phyloP scores from a whole-genome alignment of 306 rosid species.

The Cucurbita moschata region DNA sequence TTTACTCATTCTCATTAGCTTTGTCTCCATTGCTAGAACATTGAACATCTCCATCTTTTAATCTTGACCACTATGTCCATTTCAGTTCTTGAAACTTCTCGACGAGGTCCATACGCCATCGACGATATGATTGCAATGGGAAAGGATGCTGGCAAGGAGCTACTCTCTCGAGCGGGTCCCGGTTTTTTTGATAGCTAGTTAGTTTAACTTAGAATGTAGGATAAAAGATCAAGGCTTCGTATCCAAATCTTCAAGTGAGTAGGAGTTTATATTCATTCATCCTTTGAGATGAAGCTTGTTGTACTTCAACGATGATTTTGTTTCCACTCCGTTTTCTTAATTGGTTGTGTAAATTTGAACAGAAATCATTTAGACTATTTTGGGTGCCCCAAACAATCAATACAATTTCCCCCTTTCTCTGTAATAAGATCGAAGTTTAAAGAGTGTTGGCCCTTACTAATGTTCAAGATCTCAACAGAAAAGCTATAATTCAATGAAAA shows the following conservation, averaged over 20 bases:
- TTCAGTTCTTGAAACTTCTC: slow-evolving; percentile 67
- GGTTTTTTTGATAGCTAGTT: slow-evolving; percentile 47
- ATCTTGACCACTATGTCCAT: not conserved
- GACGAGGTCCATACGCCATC: slow-evolving; percentile 45
- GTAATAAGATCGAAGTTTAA: not conserved
- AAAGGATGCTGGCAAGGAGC: slow-evolving; percentile 78
- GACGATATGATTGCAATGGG: slow-evolving; percentile 75
- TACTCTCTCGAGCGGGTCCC: slow-evolving; percentile 68
- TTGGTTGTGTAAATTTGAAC: slow-evolving; percentile 6
- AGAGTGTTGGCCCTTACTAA: too few relatives aligned
- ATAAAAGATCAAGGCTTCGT: not conserved
- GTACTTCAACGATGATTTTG: not conserved
- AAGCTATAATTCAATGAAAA: not conserved
- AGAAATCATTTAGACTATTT: not conserved
- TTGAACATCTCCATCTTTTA: not conserved
- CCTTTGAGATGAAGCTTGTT: slow-evolving; percentile 1
- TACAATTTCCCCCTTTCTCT: not conserved
- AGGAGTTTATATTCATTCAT: slow-evolving; percentile 2
- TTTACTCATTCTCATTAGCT: not conserved
- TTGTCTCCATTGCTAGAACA: not conserved
- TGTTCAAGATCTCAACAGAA: not conserved
- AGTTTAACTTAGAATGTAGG: not conserved
- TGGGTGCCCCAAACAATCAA: not conserved
- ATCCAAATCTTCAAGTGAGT: not conserved
- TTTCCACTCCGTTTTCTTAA: not conserved